Evolutionary conservation across 164 flowering plant genomes (phyloP).

Genomic region (Saururus chinensis): DNA sequence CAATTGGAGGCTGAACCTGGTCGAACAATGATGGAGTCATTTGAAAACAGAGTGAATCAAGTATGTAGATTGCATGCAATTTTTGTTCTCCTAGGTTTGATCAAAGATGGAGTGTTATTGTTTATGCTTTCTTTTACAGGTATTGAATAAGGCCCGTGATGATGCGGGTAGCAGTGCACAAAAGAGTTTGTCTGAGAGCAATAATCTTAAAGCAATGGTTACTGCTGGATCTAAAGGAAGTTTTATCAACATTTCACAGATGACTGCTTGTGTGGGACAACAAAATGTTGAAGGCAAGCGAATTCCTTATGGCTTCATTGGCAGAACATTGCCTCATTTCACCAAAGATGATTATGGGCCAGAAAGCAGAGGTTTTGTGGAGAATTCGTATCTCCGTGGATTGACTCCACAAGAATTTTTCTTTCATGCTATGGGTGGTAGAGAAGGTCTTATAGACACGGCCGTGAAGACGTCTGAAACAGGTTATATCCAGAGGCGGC

Average conservation of each 20-base stretch:
- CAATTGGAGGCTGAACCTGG: constrained; percentile 93
- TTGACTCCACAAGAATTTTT: constrained; percentile 97
- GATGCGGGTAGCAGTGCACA: constrained; percentile 99
- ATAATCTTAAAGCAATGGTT: constrained; percentile 98
- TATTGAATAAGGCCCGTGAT: constrained; percentile 97
- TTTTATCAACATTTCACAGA: constrained; percentile 97
- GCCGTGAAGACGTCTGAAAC: constrained; percentile 99
- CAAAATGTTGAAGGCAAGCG: constrained; percentile 99
- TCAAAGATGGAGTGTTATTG: not conserved
- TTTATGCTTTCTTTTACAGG: constrained; percentile 25
- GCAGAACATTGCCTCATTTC: constrained; percentile 89
- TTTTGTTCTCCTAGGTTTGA: not conserved
- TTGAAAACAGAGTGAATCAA: constrained; percentile 98
- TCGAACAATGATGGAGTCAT: constrained; percentile 94
- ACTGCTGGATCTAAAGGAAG: constrained; percentile 99
- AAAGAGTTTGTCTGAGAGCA: constrained; percentile 91
- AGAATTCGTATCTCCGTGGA: constrained; percentile 93
- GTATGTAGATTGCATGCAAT: constrained; percentile 9
- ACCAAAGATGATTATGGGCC: constrained; percentile 97
- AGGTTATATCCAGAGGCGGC: constrained; percentile 93
- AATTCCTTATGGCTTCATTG: constrained; percentile 85
- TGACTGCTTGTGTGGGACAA: constrained; percentile 99
- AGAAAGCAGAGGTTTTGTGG: constrained; percentile 99
- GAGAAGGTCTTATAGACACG: constrained; percentile 98
- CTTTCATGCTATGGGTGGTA: constrained; percentile 99